Base-by-base conservation (phyloP, 2,329 filamentous ascomycete species). In the Passalora sequoiae region DNA sequence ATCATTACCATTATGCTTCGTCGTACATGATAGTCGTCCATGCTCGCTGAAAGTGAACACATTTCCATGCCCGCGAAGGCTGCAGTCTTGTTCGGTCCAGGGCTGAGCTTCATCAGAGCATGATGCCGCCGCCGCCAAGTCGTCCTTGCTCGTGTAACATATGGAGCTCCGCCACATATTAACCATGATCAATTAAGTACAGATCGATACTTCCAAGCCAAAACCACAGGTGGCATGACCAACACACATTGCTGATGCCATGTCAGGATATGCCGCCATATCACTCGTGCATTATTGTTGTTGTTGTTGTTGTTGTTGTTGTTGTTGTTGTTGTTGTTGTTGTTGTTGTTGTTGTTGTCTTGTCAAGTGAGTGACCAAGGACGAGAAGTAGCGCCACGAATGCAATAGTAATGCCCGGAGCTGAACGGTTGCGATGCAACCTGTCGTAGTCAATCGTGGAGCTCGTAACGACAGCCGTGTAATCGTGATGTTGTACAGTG, bases 201-300 rank as follows among this genome's bases (percentile, higher is more conserved):
- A 51, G 50, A 55, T 36, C 12, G 33, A 36, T 21, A 36, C 33
- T 24, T 36, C 33, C 33, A 36, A 36, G 33, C 33, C 55, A 50
- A n/a, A n/a, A 47, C 52, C 50, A 53, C 50, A 29, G 47, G 47
- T 43, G 56, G 50, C 51, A 52, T 50, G 52, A 53, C 53, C 45
- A 54, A 53, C 54, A 57, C 48, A 59, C 51, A 54, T 59, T 49
- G 49, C 53, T 51, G 49, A 56, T 56, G 54, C 51, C 46, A 53
- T 51, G 52, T 44, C 42, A 44, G 38, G 16, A 51, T 27, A 54
- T 54, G 51, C 49, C 49, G 44, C 44, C 51, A 54, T 52, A 54
- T 54, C 44, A 44, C 50, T 49, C 47, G n/a, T 49, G 40, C 36
- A 24, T 17, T 36, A 24, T n/a, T n/a, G 33, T 21, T n/a, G 16